Conservation (phyloP, 306 rosid genomes). For the Lathyrus tuberosus region DNA sequence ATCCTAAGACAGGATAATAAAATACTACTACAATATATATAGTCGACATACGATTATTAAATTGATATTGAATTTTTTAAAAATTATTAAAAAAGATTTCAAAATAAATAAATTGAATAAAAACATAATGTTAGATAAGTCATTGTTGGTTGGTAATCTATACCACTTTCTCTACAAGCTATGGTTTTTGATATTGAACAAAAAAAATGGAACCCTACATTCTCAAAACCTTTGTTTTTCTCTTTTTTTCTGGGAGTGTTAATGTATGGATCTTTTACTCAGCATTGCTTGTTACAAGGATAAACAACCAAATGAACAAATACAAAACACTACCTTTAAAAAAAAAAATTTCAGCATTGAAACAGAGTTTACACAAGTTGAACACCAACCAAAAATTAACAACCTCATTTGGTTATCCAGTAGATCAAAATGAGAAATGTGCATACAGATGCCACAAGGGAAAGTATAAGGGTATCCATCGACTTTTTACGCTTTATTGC, state of each 20-base stretch:
- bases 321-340: conserved; percentile 38
- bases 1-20: too few species aligned
- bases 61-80: too few species aligned
- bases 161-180: conserved; percentile 22
- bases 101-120: too few species aligned
- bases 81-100: too few species aligned
- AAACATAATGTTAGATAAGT: too few species aligned
- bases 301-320: conserved; percentile 37
- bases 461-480: conserved; percentile 85
- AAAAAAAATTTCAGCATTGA: conserved; percentile 2
- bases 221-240: background rate
- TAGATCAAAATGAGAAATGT: conserved; percentile 83
- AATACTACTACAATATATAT: too few species aligned
- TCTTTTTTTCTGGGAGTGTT: background rate
- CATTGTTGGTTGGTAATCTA: too few species aligned
- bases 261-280: conserved; percentile 28
- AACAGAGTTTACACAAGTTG: conserved; percentile 35
- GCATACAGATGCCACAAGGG: conserved; percentile 89
- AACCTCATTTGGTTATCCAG: conserved; percentile 84
- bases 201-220: conserved; percentile 17
- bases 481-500: conserved; percentile 92
- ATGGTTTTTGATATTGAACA: conserved; percentile 1
- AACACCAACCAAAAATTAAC: conserved; percentile 24
- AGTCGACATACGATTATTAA: too few species aligned
- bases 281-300: conserved; percentile 36